phyloP scores from a whole-genome alignment of 164 flowering plant genomes.

The Berberis thunbergii region DNA sequence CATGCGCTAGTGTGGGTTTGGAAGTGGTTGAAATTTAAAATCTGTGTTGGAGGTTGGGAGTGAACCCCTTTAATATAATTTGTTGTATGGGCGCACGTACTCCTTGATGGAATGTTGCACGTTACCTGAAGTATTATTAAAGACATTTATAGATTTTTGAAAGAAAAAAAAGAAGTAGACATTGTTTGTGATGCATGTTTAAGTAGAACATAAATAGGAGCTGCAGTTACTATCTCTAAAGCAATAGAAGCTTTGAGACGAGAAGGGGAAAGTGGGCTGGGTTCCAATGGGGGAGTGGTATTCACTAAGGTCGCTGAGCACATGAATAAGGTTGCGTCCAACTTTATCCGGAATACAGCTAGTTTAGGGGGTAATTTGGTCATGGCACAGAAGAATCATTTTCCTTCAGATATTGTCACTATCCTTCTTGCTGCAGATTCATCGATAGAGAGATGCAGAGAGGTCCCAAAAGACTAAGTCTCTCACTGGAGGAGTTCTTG shows the following conservation, averaged over 20 bases:
- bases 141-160: too few relatives aligned
- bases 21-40: too few relatives aligned
- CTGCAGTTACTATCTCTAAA: constrained; percentile 69
- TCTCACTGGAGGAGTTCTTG: constrained; percentile 70
- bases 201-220: constrained; percentile 34
- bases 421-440: constrained; percentile 66
- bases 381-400: constrained; percentile 67
- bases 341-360: constrained; percentile 65
- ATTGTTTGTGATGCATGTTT: too few relatives aligned
- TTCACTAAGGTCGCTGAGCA: constrained; percentile 61
- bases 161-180: too few relatives aligned
- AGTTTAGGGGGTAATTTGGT: constrained; percentile 89
- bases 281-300: constrained; percentile 19
- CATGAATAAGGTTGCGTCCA: constrained; percentile 75
- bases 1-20: too few relatives aligned
- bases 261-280: constrained; percentile 11
- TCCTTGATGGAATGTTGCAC: too few relatives aligned
- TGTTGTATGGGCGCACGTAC: too few relatives aligned
- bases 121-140: too few relatives aligned
- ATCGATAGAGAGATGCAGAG: constrained; percentile 30
- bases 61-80: too few relatives aligned
- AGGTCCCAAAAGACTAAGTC: constrained; percentile 20
- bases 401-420: constrained; percentile 91
- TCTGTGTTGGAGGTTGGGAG: too few relatives aligned
- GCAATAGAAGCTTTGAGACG: constrained; percentile 48